A percentile compares a stretch with the other conserved stretches of the same genome.
Conservation (phyloP, 2,329 filamentous ascomycete species). For the Sphaceloma murrayae region DNA sequence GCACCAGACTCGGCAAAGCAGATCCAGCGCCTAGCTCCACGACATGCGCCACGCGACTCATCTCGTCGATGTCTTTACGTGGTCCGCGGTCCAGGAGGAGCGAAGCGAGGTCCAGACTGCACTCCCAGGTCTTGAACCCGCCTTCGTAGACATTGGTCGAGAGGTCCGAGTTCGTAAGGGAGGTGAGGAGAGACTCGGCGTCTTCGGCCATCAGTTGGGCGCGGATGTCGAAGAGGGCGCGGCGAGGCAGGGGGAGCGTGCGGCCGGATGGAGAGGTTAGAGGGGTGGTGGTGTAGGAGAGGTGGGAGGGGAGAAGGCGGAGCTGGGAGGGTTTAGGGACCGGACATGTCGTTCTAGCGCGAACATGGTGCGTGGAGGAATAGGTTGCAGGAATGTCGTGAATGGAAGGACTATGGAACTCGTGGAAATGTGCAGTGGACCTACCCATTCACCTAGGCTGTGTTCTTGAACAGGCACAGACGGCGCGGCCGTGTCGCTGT, state of each 20-base stretch:
- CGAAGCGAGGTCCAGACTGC: slow-evolving; percentile 68
- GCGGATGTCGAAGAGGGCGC: slow-evolving; percentile 72
- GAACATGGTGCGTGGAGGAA: no score
- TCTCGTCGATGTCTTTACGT: slow-evolving; percentile 41
- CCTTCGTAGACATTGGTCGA: slow-evolving; percentile 77
- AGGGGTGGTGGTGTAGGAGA: slow-evolving; percentile 56
- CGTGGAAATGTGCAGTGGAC: slow-evolving; percentile 23
- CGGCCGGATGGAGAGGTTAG: slow-evolving; percentile 51
- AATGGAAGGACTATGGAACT: background rate
- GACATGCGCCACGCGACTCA: slow-evolving; percentile 40
- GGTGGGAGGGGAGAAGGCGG: slow-evolving; percentile 57
- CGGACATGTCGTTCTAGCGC: background rate
- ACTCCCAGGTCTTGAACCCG: slow-evolving; percentile 86
- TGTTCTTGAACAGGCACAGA: slow-evolving; percentile 27
- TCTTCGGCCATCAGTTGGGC: slow-evolving; percentile 70
- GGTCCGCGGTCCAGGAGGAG: slow-evolving; percentile 45
- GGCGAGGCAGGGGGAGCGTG: slow-evolving; percentile 52
- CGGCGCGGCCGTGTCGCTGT: background rate
- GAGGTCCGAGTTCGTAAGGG: slow-evolving; percentile 61
- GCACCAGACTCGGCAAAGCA: slow-evolving; percentile 59
- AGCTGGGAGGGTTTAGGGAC: slow-evolving; percentile 33
- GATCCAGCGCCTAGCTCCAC: slow-evolving; percentile 67
- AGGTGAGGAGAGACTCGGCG: slow-evolving; percentile 47
- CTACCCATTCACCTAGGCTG: slow-evolving; percentile 39
- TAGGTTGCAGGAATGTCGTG: background rate